These are phyloP conservation scores for Prunus salicina DNA, from an alignment of 306 rosid species.

Conservation along the genomic window DNA sequence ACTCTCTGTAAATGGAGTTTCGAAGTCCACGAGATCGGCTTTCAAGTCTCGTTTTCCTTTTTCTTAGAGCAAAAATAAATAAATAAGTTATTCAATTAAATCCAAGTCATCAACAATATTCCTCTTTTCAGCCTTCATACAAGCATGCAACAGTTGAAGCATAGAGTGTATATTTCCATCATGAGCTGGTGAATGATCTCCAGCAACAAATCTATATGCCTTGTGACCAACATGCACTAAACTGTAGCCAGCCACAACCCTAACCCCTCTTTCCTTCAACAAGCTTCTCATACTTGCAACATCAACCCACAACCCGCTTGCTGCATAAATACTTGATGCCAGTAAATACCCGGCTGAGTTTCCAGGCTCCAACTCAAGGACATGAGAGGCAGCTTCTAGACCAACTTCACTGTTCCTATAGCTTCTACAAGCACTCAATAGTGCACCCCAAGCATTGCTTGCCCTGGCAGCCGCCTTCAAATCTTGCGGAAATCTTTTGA, in stretches of 20 bases:
- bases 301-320: slow-evolving; percentile 22
- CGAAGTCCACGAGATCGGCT: no score
- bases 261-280: slow-evolving; percentile 37
- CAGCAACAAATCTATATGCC: slow-evolving; percentile 39
- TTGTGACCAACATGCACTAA: slow-evolving; percentile 31
- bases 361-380: slow-evolving; percentile 32
- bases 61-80: no score
- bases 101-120: background rate
- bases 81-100: background rate
- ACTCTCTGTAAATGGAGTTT: no score
- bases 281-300: slow-evolving; percentile 40
- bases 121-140: slow-evolving; percentile 28
- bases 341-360: slow-evolving; percentile 39
- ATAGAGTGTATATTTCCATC: slow-evolving; percentile 16
- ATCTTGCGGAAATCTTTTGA: slow-evolving; percentile 34
- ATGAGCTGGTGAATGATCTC: slow-evolving; percentile 27
- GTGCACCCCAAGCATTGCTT: slow-evolving; percentile 35
- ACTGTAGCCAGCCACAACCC: slow-evolving; percentile 44
- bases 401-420: slow-evolving; percentile 27
- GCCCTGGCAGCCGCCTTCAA: slow-evolving; percentile 24
- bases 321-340: slow-evolving; percentile 37
- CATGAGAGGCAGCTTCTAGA: slow-evolving; percentile 23
- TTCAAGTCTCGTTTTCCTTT: no score
- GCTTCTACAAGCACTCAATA: slow-evolving; percentile 44
- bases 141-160: slow-evolving; percentile 29